Evolutionary conservation across 2,329 filamentous ascomycete species (phyloP).

Genomic region (Exserohilum rostratum): DNA sequence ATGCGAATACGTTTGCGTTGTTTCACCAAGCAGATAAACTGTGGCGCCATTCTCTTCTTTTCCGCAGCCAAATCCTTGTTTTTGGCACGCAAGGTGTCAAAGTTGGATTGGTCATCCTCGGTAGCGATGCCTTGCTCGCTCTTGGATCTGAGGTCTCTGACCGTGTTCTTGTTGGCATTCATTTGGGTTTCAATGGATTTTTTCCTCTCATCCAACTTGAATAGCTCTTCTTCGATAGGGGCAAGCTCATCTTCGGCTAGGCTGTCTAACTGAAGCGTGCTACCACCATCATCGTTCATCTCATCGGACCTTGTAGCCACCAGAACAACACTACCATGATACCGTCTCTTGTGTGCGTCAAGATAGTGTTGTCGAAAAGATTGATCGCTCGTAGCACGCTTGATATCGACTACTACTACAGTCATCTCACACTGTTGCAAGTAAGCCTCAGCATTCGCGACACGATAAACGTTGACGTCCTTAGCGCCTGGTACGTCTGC

Average conservation of each 20-base stretch:
- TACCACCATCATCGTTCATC: slow-evolving; percentile 8
- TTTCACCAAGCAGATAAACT: not conserved
- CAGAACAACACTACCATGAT: slow-evolving; percentile 27
- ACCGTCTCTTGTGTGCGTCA: slow-evolving; percentile 20
- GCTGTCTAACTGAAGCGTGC: slow-evolving; percentile 3
- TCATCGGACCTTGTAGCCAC: slow-evolving; percentile 27
- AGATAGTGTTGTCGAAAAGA: slow-evolving; percentile 15
- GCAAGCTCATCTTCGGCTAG: slow-evolving; percentile 4
- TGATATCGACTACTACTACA: slow-evolving; percentile 26
- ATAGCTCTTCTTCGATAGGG: slow-evolving; percentile 1
- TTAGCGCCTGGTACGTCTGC: slow-evolving; percentile 25
- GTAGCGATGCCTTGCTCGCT: not conserved
- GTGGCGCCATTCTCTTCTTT: not conserved
- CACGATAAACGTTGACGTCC: slow-evolving; percentile 21
- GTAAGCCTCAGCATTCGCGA: slow-evolving; percentile 16
- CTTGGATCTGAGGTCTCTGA: not conserved
- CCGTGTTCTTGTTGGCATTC: not conserved
- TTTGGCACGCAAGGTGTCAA: not conserved
- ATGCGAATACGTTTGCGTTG: slow-evolving; percentile 9
- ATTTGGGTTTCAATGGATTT: not conserved
- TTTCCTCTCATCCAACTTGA: not conserved
- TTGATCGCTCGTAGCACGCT: slow-evolving; percentile 14
- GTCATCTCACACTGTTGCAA: slow-evolving; percentile 26
- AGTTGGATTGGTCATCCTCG: not conserved
- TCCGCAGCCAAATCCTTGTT: slow-evolving; percentile 1